Evolutionary conservation across 805 yeast species (phyloP).

Genomic region (Candida glaebosa): DNA sequence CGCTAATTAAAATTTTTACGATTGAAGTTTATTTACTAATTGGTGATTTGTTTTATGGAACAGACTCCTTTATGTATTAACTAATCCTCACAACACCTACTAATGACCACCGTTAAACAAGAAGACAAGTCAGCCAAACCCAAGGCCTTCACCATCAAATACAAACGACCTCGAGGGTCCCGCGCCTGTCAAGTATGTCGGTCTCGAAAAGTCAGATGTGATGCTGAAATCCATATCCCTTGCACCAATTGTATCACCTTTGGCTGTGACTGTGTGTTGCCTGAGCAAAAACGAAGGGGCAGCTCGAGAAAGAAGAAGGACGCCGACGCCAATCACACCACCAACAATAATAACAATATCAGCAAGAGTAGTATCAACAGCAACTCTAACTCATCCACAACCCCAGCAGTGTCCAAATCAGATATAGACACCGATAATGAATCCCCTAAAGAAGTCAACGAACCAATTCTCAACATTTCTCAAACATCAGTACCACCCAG

Average conservation of each 20-base stretch:
- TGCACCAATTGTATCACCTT: slow-evolving; percentile 63
- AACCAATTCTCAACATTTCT: slow-evolving; percentile 40
- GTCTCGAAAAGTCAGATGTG: slow-evolving; percentile 76
- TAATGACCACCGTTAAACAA: slow-evolving; percentile 8
- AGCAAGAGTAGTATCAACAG: no score
- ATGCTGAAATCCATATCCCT: slow-evolving; percentile 52
- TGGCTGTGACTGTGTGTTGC: slow-evolving; percentile 67
- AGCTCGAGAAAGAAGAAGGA: slow-evolving; percentile 9
- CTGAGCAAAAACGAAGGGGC: slow-evolving; percentile 51
- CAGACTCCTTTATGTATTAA: neutral
- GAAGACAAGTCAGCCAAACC: slow-evolving; percentile 27
- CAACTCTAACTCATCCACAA: no score
- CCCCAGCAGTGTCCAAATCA: no score
- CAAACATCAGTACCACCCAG: slow-evolving; percentile 42
- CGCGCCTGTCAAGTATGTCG: slow-evolving; percentile 79
- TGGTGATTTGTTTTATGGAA: no score
- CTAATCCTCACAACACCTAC: neutral
- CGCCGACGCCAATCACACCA: slow-evolving; percentile 9
- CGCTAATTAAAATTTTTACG: neutral
- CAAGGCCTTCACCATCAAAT: slow-evolving; percentile 44
- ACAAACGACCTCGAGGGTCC: slow-evolving; percentile 58
- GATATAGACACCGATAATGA: slow-evolving; percentile 6
- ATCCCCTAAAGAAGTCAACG: slow-evolving; percentile 14
- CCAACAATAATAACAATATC: no score
- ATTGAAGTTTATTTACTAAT: neutral